phyloP scores from a whole-genome alignment of 2,329 filamentous ascomycete genomes.

The Fusarium sterilihyphosum region DNA sequence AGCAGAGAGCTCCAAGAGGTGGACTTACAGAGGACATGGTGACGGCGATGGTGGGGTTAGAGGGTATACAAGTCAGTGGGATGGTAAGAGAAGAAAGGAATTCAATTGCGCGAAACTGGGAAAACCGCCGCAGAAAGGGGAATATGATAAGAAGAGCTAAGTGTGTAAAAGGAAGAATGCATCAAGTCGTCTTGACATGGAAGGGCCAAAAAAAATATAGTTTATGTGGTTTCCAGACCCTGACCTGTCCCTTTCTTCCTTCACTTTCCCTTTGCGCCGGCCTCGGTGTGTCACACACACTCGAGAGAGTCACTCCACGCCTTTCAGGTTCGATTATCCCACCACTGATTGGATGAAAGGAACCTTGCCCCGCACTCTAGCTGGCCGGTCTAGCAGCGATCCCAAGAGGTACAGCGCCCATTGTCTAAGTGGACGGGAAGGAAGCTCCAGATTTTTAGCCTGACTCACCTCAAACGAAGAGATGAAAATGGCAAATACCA shows the following conservation, averaged over 20 bases:
- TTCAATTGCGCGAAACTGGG: constrained; percentile 1
- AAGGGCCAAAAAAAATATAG: constrained; percentile 9
- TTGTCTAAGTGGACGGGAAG: neutral
- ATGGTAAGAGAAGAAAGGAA: neutral
- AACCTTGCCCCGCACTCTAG: constrained; percentile 18
- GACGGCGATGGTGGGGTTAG: constrained; percentile 24
- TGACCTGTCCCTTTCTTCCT: constrained; percentile 30
- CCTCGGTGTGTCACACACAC: constrained; percentile 41
- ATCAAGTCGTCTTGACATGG: neutral
- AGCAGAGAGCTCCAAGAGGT: constrained; percentile 15
- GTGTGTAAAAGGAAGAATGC: constrained; percentile 1
- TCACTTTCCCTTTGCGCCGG: constrained; percentile 37
- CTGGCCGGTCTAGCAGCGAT: constrained; percentile 21
- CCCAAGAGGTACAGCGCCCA: constrained; percentile 19
- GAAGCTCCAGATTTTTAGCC: constrained; percentile 14
- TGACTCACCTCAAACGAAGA: constrained; percentile 4
- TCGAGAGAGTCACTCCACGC: constrained; percentile 32
- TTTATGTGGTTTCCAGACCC: constrained; percentile 26
- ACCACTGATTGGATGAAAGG: constrained; percentile 35
- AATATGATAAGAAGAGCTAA: neutral
- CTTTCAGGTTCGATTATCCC: constrained; percentile 32
- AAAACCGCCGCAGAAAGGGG: neutral
- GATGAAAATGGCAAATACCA: too few relatives aligned
- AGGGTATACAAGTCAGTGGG: constrained; percentile 8
- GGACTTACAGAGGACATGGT: constrained; percentile 43